Evolutionary conservation across 2,329 filamentous ascomycete species (phyloP), one percentile per base, ranked within the genome.

Genomic region (Xylariaceae sp.): DNA sequence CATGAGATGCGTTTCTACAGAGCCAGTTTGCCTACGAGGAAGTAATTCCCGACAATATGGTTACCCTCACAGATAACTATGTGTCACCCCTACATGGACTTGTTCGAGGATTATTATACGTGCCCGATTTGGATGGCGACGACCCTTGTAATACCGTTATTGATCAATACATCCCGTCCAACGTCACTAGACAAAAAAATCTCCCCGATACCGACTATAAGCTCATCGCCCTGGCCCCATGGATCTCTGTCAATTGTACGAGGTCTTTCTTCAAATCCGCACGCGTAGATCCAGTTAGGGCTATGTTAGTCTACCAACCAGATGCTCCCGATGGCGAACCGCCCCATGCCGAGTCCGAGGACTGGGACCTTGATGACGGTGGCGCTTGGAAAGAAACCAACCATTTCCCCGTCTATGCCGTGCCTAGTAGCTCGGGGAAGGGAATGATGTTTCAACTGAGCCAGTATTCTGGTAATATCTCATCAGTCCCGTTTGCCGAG

Each of bases 151-250:
- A 77, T 65, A 74, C 82, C 14, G 71, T 80, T 43, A 83, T 87
- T 40, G 77, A 77, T 39, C 69, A 79, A n/a, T 84, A 87, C 60
- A 78, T 97, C 9, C 89, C 91, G 1, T 62, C 69, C 36, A 92
- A 94, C 68, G 89, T 84, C 49, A 96, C 90, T 12, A 83, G 87
- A 14, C 79, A 82, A 60, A 68, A 71, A n/a, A 79, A 94, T 63
- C 80, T 97, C 1, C 84, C 84, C 0, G 75, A 78, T 0, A 79
- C 79, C 45, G 83, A 88, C 59, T 90, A 89, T 68, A 84, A 87
- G 50, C 76, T 91, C 47, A 82, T 97, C 61, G 92, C 88, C 28
- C 73, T 97, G 48, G 92, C 90, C 19, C 93, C 93, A 28, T 97
- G 93, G 92, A 83, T 90, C 61, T 88, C 80, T 56, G 73, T 79